Conservation (phyloP, 495 filamentous ascomycete species). For the Usnea hakonensis region DNA sequence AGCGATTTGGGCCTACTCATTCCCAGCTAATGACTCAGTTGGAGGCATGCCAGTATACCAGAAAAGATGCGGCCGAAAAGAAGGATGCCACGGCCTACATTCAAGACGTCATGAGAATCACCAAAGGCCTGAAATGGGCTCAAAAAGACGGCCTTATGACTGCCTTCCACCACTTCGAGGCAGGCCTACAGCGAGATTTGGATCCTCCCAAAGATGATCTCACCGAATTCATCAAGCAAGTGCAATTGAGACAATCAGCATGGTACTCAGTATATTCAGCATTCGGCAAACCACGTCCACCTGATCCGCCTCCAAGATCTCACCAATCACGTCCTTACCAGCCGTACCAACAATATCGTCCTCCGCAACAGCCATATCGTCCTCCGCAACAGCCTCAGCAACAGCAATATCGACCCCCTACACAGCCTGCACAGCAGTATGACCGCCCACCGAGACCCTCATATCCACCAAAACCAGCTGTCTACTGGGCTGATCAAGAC, state of each 20-base stretch:
- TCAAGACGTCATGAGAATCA: not conserved
- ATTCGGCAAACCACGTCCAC: not conserved
- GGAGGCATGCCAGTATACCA: not conserved
- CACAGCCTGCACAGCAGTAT: too few species aligned
- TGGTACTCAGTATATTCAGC: not conserved
- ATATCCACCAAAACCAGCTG: not conserved
- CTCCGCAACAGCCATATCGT: not conserved
- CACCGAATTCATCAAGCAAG: not conserved
- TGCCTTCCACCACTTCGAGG: not conserved
- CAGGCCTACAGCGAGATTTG: not conserved
- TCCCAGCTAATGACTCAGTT: not conserved
- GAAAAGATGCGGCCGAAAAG: not conserved
- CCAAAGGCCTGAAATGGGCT: not conserved
- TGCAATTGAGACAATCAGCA: not conserved
- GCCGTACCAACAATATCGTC: not conserved
- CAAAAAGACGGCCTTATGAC: not conserved
- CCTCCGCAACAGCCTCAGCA: not conserved
- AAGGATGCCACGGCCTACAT: not conserved
- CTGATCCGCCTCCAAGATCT: not conserved
- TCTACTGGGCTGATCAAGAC: not conserved
- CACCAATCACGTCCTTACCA: too few species aligned
- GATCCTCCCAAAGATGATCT: not conserved
- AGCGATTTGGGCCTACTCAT: not conserved
- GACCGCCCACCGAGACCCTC: not conserved
- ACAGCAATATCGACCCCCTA: not conserved